Conservation (phyloP, 2,329 filamentous ascomycete genomes). For the Fusarium nurragi region DNA sequence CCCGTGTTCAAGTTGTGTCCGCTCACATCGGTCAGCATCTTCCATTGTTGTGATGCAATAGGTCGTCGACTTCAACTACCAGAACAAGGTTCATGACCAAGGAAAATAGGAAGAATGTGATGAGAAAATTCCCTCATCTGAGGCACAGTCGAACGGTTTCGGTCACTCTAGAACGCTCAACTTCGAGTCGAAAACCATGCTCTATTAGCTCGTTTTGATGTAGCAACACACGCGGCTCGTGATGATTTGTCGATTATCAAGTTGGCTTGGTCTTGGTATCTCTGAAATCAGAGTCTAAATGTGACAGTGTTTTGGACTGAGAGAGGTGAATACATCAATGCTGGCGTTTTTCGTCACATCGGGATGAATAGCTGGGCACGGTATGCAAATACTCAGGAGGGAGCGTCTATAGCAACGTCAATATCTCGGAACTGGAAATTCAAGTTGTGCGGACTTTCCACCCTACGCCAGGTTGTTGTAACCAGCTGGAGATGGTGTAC, state of each 20-base stretch:
- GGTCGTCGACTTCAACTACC: not conserved
- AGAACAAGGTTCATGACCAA: slow-evolving; percentile 29
- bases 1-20: slow-evolving; percentile 14
- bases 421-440: not conserved
- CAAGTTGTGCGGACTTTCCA: not conserved
- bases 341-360: slow-evolving; percentile 1
- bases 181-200: not conserved
- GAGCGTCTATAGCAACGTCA: slow-evolving; percentile 1
- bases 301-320: not conserved
- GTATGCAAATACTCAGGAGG: not conserved
- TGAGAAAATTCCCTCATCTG: slow-evolving; percentile 29
- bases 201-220: not conserved
- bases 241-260: not conserved
- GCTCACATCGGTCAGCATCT: slow-evolving; percentile 12
- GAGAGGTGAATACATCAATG: not conserved
- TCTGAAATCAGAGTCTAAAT: not conserved
- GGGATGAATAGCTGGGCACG: slow-evolving; percentile 1
- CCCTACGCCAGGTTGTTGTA: slow-evolving; percentile 9
- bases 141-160: not conserved
- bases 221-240: not conserved
- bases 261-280: not conserved
- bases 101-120: slow-evolving; percentile 9
- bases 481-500: not conserved
- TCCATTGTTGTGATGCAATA: slow-evolving; percentile 9
- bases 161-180: not conserved